Base-by-base conservation (phyloP, 163 green algal species). In the Prototheca cutis region DNA sequence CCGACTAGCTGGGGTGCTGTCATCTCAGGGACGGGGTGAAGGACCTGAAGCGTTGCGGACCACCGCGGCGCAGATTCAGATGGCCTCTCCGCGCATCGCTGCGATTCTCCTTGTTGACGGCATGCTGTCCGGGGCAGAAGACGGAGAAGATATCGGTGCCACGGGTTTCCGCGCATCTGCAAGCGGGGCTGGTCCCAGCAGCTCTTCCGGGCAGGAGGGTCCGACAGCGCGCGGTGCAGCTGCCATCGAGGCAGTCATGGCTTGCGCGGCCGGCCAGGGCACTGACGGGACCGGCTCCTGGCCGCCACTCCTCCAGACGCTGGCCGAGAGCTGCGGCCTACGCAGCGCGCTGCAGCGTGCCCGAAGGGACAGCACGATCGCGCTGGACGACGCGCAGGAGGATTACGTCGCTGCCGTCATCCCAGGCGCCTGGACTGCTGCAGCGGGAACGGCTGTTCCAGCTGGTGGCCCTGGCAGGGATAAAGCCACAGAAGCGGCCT, bases 361-460 rank as follows among this genome's bases (percentile, higher is more conserved):
- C 4, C 28, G 74, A 23, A 4, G 61, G 4, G 6, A 76, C 61
- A 66, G 74, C 24, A n/a, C 40, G 15, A 8, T 90, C 5, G 34
- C 56, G 2, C 65, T 90, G 62, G 83, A 90, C 29, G 66, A 80
- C 15, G 76, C 75, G 0, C 83, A 89, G 53, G 67, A 70, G 29
- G 83, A 89, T 28, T 90, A 90, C 68, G 53, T 84, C 27, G 40
- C 77, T 10, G 80, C 80, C 18, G 59, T 88, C 6, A 39, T 88
- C 18, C 79, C 53, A 0, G 21, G 59, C 15, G 58, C 55, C 67
- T 74, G 48, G 55, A 33, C 2, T n/a, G n/a, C n/a, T n/a, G n/a
- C n/a, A n/a, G n/a, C n/a, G n/a, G n/a, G n/a, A n/a, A n/a, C n/a
- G n/a, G n/a, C n/a, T n/a, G n/a, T n/a, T n/a, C n/a, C n/a, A n/a